Evolutionary conservation across 768 basidiomycete species (phyloP).

Genomic region (Macrolepiota fuliginosa): DNA sequence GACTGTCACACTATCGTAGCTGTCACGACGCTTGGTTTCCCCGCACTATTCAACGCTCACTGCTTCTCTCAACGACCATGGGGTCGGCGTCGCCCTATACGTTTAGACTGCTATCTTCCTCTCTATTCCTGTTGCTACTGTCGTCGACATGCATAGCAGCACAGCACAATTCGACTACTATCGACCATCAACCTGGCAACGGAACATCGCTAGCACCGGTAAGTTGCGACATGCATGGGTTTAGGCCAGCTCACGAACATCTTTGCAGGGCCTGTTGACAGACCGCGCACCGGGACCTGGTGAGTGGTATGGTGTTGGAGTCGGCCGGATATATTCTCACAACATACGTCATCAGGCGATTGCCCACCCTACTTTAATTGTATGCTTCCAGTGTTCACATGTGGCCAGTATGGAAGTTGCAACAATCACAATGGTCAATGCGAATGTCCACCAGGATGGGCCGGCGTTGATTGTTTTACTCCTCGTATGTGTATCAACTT

Average conservation of each 20-base stretch:
- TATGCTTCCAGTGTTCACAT: conserved; percentile 84
- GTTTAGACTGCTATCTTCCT: not conserved
- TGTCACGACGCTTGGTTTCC: not conserved
- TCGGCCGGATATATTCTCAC: not conserved
- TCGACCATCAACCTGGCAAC: not conserved
- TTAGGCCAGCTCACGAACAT: not conserved
- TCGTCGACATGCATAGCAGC: not conserved
- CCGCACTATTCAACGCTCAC: not conserved
- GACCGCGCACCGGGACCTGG: conserved; percentile 4
- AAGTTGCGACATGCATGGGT: not conserved
- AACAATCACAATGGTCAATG: conserved; percentile 94
- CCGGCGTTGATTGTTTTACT: conserved; percentile 90
- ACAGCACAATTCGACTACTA: not conserved
- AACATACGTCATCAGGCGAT: conserved; percentile 35
- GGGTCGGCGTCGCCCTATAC: not conserved
- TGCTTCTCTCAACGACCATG: not conserved
- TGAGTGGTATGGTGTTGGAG: not conserved
- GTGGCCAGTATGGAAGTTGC: conserved; percentile 91
- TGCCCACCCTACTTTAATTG: conserved; percentile 97
- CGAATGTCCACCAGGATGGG: conserved; percentile 96
- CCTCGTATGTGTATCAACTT: conserved; percentile 62
- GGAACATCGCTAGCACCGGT: conserved; percentile 6
- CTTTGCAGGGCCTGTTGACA: conserved; percentile 1
- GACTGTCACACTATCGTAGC: not conserved
- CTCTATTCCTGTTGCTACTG: not conserved